Base-by-base conservation (phyloP, 225 moss, liverwort and hornwort genomes). In the Marchantia paleacea region DNA sequence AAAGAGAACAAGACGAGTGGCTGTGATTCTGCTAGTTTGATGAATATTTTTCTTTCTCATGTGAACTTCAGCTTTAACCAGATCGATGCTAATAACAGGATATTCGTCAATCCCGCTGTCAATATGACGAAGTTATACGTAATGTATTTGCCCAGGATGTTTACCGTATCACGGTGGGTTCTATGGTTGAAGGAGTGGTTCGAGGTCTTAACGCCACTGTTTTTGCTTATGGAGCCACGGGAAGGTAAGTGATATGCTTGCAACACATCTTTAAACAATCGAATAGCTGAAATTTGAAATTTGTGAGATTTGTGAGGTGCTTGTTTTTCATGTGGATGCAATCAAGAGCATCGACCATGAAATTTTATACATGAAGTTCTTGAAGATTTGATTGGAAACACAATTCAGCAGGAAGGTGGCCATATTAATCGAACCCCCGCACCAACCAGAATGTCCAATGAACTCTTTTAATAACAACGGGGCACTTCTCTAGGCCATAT, bases 191-290 rank as follows among this genome's bases (percentile, higher is more conserved):
- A 77, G 92, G 94, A 68, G 94, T 94, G 66, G 92, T 94, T 70
- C 86, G 92, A 79, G 94, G 94, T 48, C 89, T 94, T 29, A 94
- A 94, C 84, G 94, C 94, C 73, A 94, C 94, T 58, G 92, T 94
- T 69, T 92, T 94, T 78, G 94, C 94, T 12, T 94, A 94, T 87
- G 94, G 94, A 69, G 94, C 94, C 62, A 94, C 94, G 18, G 94
- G 94, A 72, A 94, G 93, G 93, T 93, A 89, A 71, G 18, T 19
- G 10, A n/a, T n/a, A 29, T 14, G 16, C 24, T 39, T 52, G 73
- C 73, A 53, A 13, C 52, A 49, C 52, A 73, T 25, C 52, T 11
- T 15, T 24, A n/a, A n/a, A n/a, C n/a, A 22, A 3, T n/a, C 65
- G 20, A 58, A 58, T 58, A 58, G 15, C 58, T 15, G 58, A 58